These are phyloP conservation scores for Sporothrix curviconia DNA, from an alignment of 2,329 filamentous ascomycete species.

Conservation along the genomic window DNA sequence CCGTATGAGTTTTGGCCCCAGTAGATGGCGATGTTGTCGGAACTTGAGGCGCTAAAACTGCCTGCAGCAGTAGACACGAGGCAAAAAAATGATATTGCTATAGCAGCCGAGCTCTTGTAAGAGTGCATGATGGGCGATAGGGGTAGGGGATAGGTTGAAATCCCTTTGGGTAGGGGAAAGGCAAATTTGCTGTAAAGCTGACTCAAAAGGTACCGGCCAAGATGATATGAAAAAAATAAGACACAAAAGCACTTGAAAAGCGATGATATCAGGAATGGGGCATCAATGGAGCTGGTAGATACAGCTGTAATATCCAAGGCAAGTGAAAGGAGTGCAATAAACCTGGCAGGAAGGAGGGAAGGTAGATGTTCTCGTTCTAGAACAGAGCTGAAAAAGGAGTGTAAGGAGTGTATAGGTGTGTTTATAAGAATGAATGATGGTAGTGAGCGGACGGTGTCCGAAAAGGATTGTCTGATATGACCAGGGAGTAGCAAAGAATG, in stretches of 20 bases:
- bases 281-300: too few species aligned
- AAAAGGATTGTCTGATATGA: too few species aligned
- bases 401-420: too few species aligned
- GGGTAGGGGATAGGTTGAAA: too few species aligned
- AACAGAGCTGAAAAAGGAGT: too few species aligned
- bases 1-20: slow-evolving; percentile 64
- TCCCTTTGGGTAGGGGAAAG: too few species aligned
- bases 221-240: not conserved
- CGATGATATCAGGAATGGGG: not conserved
- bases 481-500: too few species aligned
- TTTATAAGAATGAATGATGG: too few species aligned
- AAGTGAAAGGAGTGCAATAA: not conserved
- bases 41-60: slow-evolving; percentile 39
- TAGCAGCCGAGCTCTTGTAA: not conserved
- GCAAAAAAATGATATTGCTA: slow-evolving; percentile 15
- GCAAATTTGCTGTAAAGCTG: too few species aligned
- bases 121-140: not conserved
- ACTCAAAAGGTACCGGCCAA: not conserved
- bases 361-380: too few species aligned
- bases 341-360: not conserved
- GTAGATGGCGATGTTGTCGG: slow-evolving; percentile 56
- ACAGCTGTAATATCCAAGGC: too few species aligned
- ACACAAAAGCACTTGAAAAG: not conserved
- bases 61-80: slow-evolving; percentile 25
- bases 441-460: too few species aligned